Percentiles rank a stretch among this genome's conserved stretches.
Conservation (phyloP, 192 early-diverging fungal species). For the Jimgerdemannia flammicorona region DNA sequence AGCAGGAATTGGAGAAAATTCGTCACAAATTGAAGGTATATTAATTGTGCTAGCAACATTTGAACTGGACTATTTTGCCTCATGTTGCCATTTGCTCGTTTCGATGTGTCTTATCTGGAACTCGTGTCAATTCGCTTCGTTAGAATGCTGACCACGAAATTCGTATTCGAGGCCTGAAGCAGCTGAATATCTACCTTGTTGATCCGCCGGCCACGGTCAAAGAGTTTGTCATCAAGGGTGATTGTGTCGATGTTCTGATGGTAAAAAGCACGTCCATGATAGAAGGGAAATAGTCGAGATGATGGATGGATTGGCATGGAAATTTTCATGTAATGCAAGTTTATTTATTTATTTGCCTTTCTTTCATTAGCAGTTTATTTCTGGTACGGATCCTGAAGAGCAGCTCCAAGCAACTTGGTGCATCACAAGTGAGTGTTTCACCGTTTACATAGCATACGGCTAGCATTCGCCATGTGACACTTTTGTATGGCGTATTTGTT, state of each 20-base stretch:
- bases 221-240: constrained; percentile 9
- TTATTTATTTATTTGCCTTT: background rate
- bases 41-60: background rate
- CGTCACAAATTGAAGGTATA: constrained; percentile 9
- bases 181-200: constrained; percentile 11
- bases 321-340: no score
- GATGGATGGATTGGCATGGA: no score
- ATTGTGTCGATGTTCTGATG: constrained; percentile 4
- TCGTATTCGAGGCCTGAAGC: constrained; percentile 10
- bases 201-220: constrained; percentile 16
- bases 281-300: no score
- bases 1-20: constrained; percentile 14
- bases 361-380: background rate
- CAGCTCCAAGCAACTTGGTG: constrained; percentile 54
- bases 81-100: background rate
- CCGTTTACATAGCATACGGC: no score
- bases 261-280: no score
- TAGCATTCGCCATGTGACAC: background rate
- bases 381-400: constrained; percentile 41
- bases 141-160: constrained; percentile 7
- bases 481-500: no score
- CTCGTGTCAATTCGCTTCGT: background rate
- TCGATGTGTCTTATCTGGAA: background rate
- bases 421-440: constrained; percentile 52
- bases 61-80: background rate